These are phyloP conservation scores for Fusarium sp. DNA, from an alignment of 2,329 filamentous ascomycete species.

Conservation along the genomic window DNA sequence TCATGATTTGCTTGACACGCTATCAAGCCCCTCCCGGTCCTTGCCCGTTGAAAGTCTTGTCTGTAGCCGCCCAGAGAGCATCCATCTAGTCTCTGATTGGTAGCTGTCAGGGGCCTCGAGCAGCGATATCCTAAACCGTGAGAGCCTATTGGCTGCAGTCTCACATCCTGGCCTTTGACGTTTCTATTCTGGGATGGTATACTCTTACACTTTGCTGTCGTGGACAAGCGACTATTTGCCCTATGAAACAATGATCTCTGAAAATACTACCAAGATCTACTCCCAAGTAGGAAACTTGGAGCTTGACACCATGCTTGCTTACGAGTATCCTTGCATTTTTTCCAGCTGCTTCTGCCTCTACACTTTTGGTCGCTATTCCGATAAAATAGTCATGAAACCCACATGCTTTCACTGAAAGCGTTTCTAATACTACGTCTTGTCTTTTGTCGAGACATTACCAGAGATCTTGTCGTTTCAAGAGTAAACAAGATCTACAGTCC, in stretches of 20 bases:
- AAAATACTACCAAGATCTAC: constrained; percentile 13
- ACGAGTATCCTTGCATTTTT: constrained; percentile 11
- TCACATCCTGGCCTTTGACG: background rate
- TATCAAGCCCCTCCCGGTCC: constrained; percentile 7
- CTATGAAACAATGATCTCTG: constrained; percentile 24
- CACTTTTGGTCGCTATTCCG: background rate
- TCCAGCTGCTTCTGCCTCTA: background rate
- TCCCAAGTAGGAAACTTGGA: constrained; percentile 11
- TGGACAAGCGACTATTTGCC: constrained; percentile 20
- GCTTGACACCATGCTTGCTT: constrained; percentile 11
- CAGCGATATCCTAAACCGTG: background rate
- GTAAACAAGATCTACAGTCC: constrained; percentile 1
- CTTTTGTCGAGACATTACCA: background rate
- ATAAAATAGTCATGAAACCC: constrained; percentile 20
- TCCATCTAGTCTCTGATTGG: constrained; percentile 14
- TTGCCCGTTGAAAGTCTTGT: background rate
- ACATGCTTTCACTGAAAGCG: background rate
- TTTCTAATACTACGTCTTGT: background rate
- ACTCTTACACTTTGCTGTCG: constrained; percentile 2
- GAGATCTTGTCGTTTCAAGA: background rate
- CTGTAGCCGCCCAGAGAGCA: constrained; percentile 14
- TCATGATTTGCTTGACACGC: constrained; percentile 22
- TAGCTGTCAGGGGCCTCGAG: background rate
- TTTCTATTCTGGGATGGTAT: constrained; percentile 24
- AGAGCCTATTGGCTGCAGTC: constrained; percentile 6